Conservation (phyloP, 1,284 basidiomycete species). For the Fomitopsis palustris region DNA sequence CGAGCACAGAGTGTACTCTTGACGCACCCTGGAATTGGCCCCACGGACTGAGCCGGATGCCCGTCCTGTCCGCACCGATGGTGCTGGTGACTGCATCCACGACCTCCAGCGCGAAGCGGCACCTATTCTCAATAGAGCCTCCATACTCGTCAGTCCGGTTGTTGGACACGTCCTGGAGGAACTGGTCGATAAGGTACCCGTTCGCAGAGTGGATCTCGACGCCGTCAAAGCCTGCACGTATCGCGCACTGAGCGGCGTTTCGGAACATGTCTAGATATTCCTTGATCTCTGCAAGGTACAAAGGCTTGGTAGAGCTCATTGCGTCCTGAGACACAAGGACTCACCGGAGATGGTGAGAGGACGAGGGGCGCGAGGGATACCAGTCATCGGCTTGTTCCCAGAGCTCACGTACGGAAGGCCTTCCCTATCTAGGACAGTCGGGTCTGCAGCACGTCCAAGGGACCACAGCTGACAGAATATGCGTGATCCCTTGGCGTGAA, state of each 20-base stretch:
- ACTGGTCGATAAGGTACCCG: constrained; percentile 43
- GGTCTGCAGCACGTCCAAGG: constrained; percentile 37
- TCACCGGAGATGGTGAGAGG: constrained; percentile 31
- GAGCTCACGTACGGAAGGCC: constrained; percentile 33
- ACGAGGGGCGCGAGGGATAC: constrained; percentile 28
- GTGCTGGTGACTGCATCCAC: constrained; percentile 40
- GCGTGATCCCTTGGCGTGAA: constrained; percentile 32
- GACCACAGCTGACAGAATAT: constrained; percentile 49
- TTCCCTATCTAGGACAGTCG: constrained; percentile 22
- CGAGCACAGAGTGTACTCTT: not conserved
- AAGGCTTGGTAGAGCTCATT: not conserved
- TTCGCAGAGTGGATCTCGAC: constrained; percentile 31
- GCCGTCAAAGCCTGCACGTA: constrained; percentile 47
- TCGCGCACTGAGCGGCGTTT: constrained; percentile 39
- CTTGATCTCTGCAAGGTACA: constrained; percentile 33
- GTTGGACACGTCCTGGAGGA: constrained; percentile 43
- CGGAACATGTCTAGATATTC: constrained; percentile 38
- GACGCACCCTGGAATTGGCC: constrained; percentile 35
- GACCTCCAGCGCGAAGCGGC: constrained; percentile 46
- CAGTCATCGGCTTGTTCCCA: constrained; percentile 35
- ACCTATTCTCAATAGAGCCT: constrained; percentile 51
- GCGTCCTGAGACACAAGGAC: constrained; percentile 9
- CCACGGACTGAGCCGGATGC: constrained; percentile 56
- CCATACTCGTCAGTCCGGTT: constrained; percentile 59
- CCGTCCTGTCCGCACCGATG: constrained; percentile 38